Evolutionary conservation across 768 basidiomycete species (phyloP).

Genomic region (Boletus tylopilopsis): DNA sequence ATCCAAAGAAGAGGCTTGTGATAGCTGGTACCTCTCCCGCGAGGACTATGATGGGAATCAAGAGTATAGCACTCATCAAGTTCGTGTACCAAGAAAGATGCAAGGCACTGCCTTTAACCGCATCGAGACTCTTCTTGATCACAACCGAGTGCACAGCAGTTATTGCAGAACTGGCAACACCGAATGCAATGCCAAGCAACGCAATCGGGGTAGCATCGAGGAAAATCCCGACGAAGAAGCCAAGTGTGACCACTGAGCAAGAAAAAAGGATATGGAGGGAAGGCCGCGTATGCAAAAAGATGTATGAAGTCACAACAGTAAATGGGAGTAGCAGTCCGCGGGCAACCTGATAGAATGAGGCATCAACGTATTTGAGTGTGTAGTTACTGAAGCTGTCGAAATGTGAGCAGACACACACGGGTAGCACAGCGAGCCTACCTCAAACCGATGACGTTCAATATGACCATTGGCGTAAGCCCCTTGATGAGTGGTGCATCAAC

Average conservation of each 20-base stretch:
- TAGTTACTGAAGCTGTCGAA: slow-evolving; percentile 78
- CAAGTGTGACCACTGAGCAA: slow-evolving; percentile 79
- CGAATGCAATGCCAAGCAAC: slow-evolving; percentile 68
- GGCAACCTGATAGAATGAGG: slow-evolving; percentile 94
- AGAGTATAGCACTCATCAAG: slow-evolving; percentile 65
- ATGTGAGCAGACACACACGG: background rate
- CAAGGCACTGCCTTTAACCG: slow-evolving; percentile 82
- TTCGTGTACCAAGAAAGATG: slow-evolving; percentile 93
- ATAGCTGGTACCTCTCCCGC: slow-evolving; percentile 73
- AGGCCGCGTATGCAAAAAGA: slow-evolving; percentile 73
- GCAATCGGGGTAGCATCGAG: slow-evolving; percentile 64
- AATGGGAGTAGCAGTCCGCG: slow-evolving; percentile 91
- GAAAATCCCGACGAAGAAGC: slow-evolving; percentile 90
- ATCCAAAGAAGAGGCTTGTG: slow-evolving; percentile 52
- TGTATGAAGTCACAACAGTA: slow-evolving; percentile 84
- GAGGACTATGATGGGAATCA: slow-evolving; percentile 70
- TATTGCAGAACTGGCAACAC: slow-evolving; percentile 80
- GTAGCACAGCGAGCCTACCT: slow-evolving; percentile 49
- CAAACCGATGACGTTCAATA: slow-evolving; percentile 76
- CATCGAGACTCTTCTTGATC: slow-evolving; percentile 80
- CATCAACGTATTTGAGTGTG: slow-evolving; percentile 90
- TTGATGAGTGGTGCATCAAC: slow-evolving; percentile 65
- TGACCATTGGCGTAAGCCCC: slow-evolving; percentile 71
- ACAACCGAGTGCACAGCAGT: slow-evolving; percentile 90
- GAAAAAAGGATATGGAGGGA: slow-evolving; percentile 70